phyloP scores from a whole-genome alignment of 2,329 filamentous ascomycete species.

The Colletotrichum brevisporum region DNA sequence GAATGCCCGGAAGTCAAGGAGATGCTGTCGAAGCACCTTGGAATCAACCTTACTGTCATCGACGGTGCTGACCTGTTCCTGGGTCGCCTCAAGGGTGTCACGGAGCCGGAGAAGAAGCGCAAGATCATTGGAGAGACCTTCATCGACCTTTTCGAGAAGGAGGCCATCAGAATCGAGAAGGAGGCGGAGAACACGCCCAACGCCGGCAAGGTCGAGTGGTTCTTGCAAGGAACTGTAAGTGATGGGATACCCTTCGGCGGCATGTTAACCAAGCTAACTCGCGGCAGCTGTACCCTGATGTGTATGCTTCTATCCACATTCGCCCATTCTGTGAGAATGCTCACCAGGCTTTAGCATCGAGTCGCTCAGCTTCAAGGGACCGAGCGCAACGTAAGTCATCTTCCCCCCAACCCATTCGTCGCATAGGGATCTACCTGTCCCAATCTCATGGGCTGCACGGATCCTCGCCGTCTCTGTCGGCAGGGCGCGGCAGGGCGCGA shows the following conservation, averaged over 20 bases:
- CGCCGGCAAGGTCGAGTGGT: constrained; percentile 85
- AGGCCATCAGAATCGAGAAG: constrained; percentile 78
- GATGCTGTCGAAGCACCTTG: constrained; percentile 82
- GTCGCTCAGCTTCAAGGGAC: not conserved
- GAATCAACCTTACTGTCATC: constrained; percentile 91
- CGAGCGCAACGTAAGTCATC: too few species aligned
- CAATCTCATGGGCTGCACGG: too few species aligned
- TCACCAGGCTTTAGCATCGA: constrained; percentile 5
- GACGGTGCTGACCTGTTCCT: constrained; percentile 86
- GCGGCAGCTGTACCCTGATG: constrained; percentile 42
- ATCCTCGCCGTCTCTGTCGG: too few species aligned
- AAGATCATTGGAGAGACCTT: constrained; percentile 87
- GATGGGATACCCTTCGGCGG: not conserved
- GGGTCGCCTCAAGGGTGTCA: constrained; percentile 79
- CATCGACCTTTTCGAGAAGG: constrained; percentile 60
- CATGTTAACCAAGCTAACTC: not conserved
- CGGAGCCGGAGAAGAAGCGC: constrained; percentile 87
- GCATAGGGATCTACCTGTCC: too few species aligned
- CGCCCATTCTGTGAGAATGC: not conserved
- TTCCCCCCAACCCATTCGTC: too few species aligned
- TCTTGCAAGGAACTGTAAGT: constrained; percentile 76
- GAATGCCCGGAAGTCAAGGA: constrained; percentile 87
- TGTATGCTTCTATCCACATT: constrained; percentile 32
- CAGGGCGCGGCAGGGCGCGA: too few species aligned
- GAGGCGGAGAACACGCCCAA: constrained; percentile 75